Evolutionary conservation across 1,284 basidiomycete genomes (phyloP).

Genomic region (Austroboletus sp.): DNA sequence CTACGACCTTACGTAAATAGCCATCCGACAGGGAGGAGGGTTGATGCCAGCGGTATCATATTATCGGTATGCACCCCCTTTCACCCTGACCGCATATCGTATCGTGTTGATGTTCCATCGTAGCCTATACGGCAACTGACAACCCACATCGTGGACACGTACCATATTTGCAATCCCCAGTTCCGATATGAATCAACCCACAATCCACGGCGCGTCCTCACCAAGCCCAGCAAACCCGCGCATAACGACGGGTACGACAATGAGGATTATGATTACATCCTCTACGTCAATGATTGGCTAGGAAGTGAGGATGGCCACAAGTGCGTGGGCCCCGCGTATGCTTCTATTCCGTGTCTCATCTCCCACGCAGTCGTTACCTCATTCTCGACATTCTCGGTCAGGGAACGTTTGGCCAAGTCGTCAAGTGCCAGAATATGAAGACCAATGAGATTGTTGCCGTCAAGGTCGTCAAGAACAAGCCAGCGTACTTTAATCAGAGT

Average conservation of each 20-base stretch:
- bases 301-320: constrained; percentile 87
- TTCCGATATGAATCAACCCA: constrained; percentile 90
- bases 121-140: constrained; percentile 86
- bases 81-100: constrained; percentile 4
- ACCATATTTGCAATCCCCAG: constrained; percentile 83
- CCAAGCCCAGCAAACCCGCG: constrained; percentile 88
- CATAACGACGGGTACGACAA: constrained; percentile 96
- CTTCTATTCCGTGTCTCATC: constrained; percentile 13
- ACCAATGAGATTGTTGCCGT: constrained; percentile 97
- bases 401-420: constrained; percentile 98
- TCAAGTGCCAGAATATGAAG: constrained; percentile 99
- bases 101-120: constrained; percentile 13
- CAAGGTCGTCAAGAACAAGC: constrained; percentile 99
- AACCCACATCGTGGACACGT: constrained; percentile 80
- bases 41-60: constrained; percentile 57
- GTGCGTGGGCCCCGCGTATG: constrained; percentile 43
- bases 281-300: constrained; percentile 94
- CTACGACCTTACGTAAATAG: constrained; percentile 61
- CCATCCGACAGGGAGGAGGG: constrained; percentile 53
- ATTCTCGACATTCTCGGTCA: constrained; percentile 97
- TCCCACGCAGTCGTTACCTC: constrained; percentile 57
- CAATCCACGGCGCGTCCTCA: constrained; percentile 89
- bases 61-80: constrained; percentile 49
- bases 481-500: constrained; percentile 97
- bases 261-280: constrained; percentile 94